Percentiles rank a stretch among this genome's conserved stretches.
These are phyloP conservation scores for Alternaria arbusti DNA, from an alignment of 2,329 filamentous ascomycete species.

Conservation along the genomic window DNA sequence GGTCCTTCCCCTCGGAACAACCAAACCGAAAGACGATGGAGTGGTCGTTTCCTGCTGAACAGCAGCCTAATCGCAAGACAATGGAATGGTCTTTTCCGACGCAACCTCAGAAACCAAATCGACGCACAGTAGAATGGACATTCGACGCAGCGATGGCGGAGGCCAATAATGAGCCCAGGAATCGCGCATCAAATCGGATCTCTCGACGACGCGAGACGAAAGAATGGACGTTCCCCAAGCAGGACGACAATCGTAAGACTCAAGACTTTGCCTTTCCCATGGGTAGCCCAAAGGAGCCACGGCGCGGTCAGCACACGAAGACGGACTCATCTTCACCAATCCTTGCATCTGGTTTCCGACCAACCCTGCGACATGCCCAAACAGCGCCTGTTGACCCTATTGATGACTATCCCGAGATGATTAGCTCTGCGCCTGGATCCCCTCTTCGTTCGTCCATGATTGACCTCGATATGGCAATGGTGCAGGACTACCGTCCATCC, in stretches of 20 bases:
- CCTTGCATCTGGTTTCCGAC: slow-evolving; percentile 46
- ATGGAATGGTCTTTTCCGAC: slow-evolving; percentile 62
- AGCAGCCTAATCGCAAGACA: slow-evolving; percentile 48
- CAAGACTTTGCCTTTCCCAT: slow-evolving; percentile 46
- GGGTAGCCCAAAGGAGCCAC: slow-evolving; percentile 28
- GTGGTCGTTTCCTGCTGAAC: slow-evolving; percentile 53
- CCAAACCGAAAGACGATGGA: slow-evolving; percentile 53
- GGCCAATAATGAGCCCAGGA: slow-evolving; percentile 41
- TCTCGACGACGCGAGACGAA: slow-evolving; percentile 43
- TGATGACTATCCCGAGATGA: slow-evolving; percentile 47
- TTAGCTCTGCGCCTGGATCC: slow-evolving; percentile 40
- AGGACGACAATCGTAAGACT: slow-evolving; percentile 38
- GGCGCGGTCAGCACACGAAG: slow-evolving; percentile 19
- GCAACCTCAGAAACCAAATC: slow-evolving; percentile 45
- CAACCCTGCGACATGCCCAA: slow-evolving; percentile 49
- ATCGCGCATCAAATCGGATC: slow-evolving; percentile 37
- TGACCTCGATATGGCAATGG: slow-evolving; percentile 48
- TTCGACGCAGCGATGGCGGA: slow-evolving; percentile 55
- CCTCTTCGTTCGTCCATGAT: slow-evolving; percentile 55
- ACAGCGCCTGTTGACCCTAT: slow-evolving; percentile 50
- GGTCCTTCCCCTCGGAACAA: slow-evolving; percentile 57
- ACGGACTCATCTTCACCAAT: slow-evolving; percentile 33
- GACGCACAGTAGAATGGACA: slow-evolving; percentile 56
- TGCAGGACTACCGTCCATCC: slow-evolving; percentile 52
- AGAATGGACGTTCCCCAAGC: slow-evolving; percentile 37